Evolutionary conservation across 2,329 filamentous ascomycete species (phyloP), one percentile per base, ranked within the genome.

Genomic region (Neopestalotiopsis rosae): DNA sequence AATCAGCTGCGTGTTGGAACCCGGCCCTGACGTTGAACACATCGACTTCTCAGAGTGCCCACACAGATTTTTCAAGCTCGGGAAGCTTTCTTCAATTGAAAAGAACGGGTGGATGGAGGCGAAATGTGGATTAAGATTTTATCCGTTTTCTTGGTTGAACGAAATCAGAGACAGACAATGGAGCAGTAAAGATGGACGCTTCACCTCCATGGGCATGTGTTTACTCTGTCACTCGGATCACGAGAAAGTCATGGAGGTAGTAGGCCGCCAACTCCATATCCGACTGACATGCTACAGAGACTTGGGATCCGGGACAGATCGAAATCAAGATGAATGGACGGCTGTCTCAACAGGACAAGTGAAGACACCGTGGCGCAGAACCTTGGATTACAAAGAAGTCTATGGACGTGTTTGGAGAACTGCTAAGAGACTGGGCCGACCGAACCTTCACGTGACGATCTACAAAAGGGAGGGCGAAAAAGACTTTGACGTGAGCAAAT

Each of bases 261-360:
- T 65, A 0, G 63, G 45, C 7, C 5, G 28, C 17, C 30, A 65
- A 24, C 30, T 57, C 45, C 45, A 14, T 34, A 20, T 57, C 4
- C 63, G 63, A 5, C 34, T 56, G 17, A 65, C 63, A 7, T 57
- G 63, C 30, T 65, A 28, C 17, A 20, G 63, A 14, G 28, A 65
- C 17, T 57, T 65, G 9, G 63, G 63, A 20, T 20, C 28, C 9
- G 63, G 32, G 4, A 57, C 63, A 3, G 28, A 38, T 30, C 28
- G 63, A 24, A 17, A n/a, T n/a, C 45, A 49, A 20, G 13, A 17
- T n/a, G n/a, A 49, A 49, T 49, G 45, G 45, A 9, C 1, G 14
- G 45, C 45, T n/a, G 0, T 49, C 13, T 49, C 14, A n/a, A 20
- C 45, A 9, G 45, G 45, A 49, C 1, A 17, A 7, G 45, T 45